A percentile compares a stretch with the other conserved stretches of the same genome.
phyloP scores from a whole-genome alignment of 1,284 basidiomycete species.

The Omphalotus olearius region DNA sequence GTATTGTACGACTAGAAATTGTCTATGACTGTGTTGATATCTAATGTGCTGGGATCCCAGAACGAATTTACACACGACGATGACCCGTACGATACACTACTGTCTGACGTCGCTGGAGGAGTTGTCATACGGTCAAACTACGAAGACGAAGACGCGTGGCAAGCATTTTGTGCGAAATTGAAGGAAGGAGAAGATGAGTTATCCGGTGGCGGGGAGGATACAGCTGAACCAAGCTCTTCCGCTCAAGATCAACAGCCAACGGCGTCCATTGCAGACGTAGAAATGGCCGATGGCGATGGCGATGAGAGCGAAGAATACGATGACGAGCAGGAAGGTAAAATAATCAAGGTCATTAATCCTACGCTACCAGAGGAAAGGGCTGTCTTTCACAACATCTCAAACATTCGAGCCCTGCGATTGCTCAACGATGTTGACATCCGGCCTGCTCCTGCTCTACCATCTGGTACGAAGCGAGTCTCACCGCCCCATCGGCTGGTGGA shows the following conservation, averaged over 20 bases:
- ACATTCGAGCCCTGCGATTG: slow-evolving; percentile 60
- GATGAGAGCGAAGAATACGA: slow-evolving; percentile 30
- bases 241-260: slow-evolving; percentile 19
- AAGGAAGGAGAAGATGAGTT: slow-evolving; percentile 49
- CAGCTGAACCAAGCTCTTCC: slow-evolving; percentile 19
- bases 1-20: background rate
- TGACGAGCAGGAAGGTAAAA: slow-evolving; percentile 21
- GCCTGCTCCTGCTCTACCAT: slow-evolving; percentile 40
- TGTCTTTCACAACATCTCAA: slow-evolving; percentile 50
- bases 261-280: slow-evolving; percentile 19
- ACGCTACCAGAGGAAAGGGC: slow-evolving; percentile 34
- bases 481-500: slow-evolving; percentile 59
- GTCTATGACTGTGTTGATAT: background rate
- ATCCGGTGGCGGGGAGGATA: slow-evolving; percentile 20
- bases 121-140: slow-evolving; percentile 68
- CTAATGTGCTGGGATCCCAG: slow-evolving; percentile 23
- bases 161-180: slow-evolving; percentile 44
- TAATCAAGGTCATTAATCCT: slow-evolving; percentile 54
- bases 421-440: slow-evolving; percentile 66
- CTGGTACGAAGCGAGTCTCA: slow-evolving; percentile 38
- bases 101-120: slow-evolving; percentile 37
- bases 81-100: slow-evolving; percentile 39
- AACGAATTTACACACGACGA: slow-evolving; percentile 36
- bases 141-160: slow-evolving; percentile 62
- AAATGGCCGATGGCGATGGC: slow-evolving; percentile 27